Evolutionary conservation across 2,329 filamentous ascomycete species (phyloP).

Genomic region (Simplicillium sp.): DNA sequence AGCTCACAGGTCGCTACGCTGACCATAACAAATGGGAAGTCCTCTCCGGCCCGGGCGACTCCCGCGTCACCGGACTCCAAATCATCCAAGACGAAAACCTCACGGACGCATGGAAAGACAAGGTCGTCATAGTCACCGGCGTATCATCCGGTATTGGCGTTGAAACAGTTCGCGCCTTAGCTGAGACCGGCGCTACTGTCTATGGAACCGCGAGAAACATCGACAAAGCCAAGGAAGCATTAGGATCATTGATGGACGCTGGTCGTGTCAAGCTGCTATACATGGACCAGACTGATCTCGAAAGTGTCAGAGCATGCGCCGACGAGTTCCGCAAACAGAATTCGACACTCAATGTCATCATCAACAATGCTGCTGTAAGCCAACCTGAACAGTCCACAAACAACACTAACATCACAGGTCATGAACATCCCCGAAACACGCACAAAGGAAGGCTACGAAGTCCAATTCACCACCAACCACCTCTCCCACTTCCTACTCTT

Average conservation of each 20-base stretch:
- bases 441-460: slow-evolving; percentile 31
- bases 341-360: slow-evolving; percentile 10
- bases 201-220: slow-evolving; percentile 24
- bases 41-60: slow-evolving; percentile 17
- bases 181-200: slow-evolving; percentile 24
- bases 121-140: slow-evolving; percentile 27
- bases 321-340: slow-evolving; percentile 10
- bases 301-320: slow-evolving; percentile 14
- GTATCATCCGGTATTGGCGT: slow-evolving; percentile 25
- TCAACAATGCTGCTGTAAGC: slow-evolving; percentile 14
- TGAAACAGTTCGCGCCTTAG: slow-evolving; percentile 26
- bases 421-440: slow-evolving; percentile 24
- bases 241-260: slow-evolving; percentile 10
- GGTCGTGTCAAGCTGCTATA: slow-evolving; percentile 20
- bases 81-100: slow-evolving; percentile 21
- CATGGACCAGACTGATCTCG: slow-evolving; percentile 20
- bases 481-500: slow-evolving; percentile 36
- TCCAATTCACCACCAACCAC: slow-evolving; percentile 34
- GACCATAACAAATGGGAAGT: slow-evolving; percentile 7
- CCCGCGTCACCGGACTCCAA: slow-evolving; percentile 21
- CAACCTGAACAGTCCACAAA: no score
- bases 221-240: slow-evolving; percentile 18
- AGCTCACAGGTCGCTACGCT: slow-evolving; percentile 7
- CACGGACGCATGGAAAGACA: slow-evolving; percentile 16
- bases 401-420: no score